A percentile compares a stretch with the other conserved stretches of the same genome.
These are phyloP conservation scores for Striga asiatica DNA, from an alignment of 257 asterid species.

Conservation along the genomic window DNA sequence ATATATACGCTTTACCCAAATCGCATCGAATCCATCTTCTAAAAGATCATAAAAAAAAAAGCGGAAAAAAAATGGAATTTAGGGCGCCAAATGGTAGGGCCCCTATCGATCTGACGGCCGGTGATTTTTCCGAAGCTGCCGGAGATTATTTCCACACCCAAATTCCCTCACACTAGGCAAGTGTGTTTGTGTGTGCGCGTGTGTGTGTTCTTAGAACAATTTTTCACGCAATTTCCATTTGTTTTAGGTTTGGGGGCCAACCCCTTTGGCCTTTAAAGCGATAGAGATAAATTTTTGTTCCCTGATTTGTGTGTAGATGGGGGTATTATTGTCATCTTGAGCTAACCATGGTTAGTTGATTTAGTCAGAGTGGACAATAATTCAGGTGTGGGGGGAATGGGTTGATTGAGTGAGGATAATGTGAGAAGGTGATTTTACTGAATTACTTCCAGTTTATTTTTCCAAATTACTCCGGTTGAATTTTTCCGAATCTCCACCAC, in stretches of 20 bases:
- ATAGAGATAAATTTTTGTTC: neutral
- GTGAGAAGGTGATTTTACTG: neutral
- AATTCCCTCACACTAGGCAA: conserved; percentile 19
- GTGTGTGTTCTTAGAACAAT: conserved; percentile 14
- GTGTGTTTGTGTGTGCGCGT: conserved; percentile 15
- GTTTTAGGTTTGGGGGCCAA: conserved; percentile 7
- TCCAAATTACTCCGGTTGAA: no score
- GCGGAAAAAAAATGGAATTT: neutral
- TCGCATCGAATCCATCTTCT: neutral
- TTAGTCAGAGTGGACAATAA: no score
- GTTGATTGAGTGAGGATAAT: neutral
- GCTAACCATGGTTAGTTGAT: conserved; percentile 12
- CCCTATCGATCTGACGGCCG: conserved; percentile 39
- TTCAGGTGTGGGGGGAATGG: neutral
- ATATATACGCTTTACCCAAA: neutral
- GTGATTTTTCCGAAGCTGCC: conserved; percentile 52
- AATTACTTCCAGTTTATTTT: no score
- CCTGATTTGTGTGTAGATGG: neutral
- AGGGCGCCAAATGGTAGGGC: neutral
- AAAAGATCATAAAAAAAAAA: no score
- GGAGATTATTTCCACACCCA: conserved; percentile 31
- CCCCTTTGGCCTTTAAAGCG: conserved; percentile 23
- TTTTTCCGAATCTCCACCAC: no score
- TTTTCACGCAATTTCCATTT: conserved; percentile 26
- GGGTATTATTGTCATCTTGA: conserved; percentile 12